Evolutionary conservation across 805 yeast species (phyloP), one percentile per base, ranked within the genome.

Genomic region (Myxozyma monticola): DNA sequence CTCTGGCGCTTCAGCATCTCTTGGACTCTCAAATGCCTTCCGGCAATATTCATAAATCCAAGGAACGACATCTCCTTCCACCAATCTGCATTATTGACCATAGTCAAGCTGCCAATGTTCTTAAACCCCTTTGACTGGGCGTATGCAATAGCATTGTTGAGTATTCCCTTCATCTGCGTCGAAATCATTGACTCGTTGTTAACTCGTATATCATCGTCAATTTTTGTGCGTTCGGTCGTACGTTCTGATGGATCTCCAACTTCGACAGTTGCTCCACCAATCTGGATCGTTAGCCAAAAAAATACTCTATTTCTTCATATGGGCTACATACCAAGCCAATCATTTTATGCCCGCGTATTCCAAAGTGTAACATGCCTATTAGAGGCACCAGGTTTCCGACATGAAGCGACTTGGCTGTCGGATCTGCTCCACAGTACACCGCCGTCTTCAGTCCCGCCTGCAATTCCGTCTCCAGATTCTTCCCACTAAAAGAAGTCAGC

Each of bases 221-320:
- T 76, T 14, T 68, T 71, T 9, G 70, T 67, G 49, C 99, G 75
- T 63, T 89, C 97, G 0, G 90, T 79, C 0, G 76, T 71, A 60
- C 96, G 75, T 0, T 98, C 99, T 45, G 96, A 87, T 6, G 99
- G 99, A 67, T 93, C 99, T 6, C 99, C 99, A 1, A 93, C 96
- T 10, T 79, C 77, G 7, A 96, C 98, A 0, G 99, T 93, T 4
- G 98, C 99, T 21, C 95, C 96, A 17, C 96, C 96, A 15, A 60
- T 48, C 60, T 56, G 14, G 8, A 21, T 34, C 22, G 33, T 34
- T 10, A 47, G 45, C 22, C 53, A 28, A n/a, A 12, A 40, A 7
- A 7, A 42, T 6, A 42, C 18, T 8, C 10, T 9, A 26, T 21
- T 12, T 14, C 21, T 10, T 17, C 20, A 25, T 17, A 3, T 12